phyloP scores from a whole-genome alignment of 108 stramenopile genomes.

The Cyclotella kingstonii region DNA sequence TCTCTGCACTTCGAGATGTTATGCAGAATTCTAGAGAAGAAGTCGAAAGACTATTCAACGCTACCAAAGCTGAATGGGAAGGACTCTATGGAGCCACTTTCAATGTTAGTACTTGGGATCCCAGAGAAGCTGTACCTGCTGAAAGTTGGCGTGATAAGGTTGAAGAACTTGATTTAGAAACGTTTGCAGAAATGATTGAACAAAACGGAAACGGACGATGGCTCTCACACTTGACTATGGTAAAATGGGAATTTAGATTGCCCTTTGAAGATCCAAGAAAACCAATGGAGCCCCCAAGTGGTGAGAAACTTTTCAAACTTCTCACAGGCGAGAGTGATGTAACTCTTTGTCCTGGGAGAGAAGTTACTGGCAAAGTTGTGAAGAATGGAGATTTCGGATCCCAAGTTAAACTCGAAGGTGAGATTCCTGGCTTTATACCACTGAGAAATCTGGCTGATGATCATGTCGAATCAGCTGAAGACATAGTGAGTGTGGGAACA shows the following conservation, averaged over 20 bases:
- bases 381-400: slow-evolving; percentile 84
- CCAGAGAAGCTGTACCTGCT: slow-evolving; percentile 68
- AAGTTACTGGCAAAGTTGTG: slow-evolving; percentile 83
- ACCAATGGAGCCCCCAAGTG: slow-evolving; percentile 74
- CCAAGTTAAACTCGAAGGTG: slow-evolving; percentile 85
- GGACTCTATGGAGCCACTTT: slow-evolving; percentile 68
- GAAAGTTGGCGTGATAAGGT: slow-evolving; percentile 83
- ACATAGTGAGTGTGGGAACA: slow-evolving; percentile 72
- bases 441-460: slow-evolving; percentile 81
- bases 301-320: slow-evolving; percentile 76
- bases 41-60: slow-evolving; percentile 69
- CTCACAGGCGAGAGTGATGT: slow-evolving; percentile 88
- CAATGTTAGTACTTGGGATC: slow-evolving; percentile 74
- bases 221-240: slow-evolving; percentile 83
- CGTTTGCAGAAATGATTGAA: slow-evolving; percentile 81
- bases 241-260: slow-evolving; percentile 90
- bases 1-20: slow-evolving; percentile 73
- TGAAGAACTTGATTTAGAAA: slow-evolving; percentile 84
- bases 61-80: slow-evolving; percentile 83
- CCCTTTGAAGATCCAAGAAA: slow-evolving; percentile 82
- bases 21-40: slow-evolving; percentile 81
- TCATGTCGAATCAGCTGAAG: slow-evolving; percentile 84
- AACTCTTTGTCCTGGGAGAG: slow-evolving; percentile 80
- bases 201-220: slow-evolving; percentile 65
- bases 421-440: slow-evolving; percentile 82